Conservation (phyloP, 768 basidiomycete species). For the Auricularia cornea region DNA sequence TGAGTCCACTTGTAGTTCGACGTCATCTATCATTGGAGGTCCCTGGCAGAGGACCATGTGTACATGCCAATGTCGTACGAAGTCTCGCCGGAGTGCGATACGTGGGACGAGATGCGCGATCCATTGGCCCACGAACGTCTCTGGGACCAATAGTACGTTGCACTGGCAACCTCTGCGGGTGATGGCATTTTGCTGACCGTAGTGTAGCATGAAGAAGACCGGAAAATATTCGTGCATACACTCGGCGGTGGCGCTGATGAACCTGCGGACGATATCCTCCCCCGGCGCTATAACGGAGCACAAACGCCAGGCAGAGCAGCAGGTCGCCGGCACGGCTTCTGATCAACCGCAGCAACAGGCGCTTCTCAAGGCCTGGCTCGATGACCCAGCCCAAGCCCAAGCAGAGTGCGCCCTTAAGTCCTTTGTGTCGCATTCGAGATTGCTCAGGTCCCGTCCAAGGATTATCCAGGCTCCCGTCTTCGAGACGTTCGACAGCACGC, state of each 20-base stretch:
- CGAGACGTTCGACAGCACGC: slow-evolving; percentile 13
- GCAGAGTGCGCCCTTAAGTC: background rate
- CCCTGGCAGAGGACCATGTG: slow-evolving; percentile 20
- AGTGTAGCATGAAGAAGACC: background rate
- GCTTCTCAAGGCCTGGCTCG: background rate
- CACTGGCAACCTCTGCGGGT: too few relatives aligned
- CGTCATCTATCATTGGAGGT: too few relatives aligned
- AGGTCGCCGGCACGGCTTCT: background rate
- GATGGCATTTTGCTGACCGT: too few relatives aligned
- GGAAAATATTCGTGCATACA: background rate
- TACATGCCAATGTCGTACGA: slow-evolving; percentile 7
- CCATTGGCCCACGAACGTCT: background rate
- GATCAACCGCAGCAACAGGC: background rate
- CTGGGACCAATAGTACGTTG: background rate
- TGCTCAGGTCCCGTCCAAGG: background rate
- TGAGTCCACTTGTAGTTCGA: slow-evolving; percentile 14
- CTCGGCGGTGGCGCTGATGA: background rate
- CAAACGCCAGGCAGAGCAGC: background rate
- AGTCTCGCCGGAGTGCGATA: slow-evolving; percentile 8
- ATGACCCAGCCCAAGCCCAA: background rate
- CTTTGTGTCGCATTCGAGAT: too few relatives aligned
- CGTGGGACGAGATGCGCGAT: background rate
- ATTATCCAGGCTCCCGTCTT: background rate
- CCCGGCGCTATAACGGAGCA: background rate
- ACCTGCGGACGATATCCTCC: background rate